Evolutionary conservation across 495 filamentous ascomycete genomes (phyloP).

Genomic region (Evernia prunastri): DNA sequence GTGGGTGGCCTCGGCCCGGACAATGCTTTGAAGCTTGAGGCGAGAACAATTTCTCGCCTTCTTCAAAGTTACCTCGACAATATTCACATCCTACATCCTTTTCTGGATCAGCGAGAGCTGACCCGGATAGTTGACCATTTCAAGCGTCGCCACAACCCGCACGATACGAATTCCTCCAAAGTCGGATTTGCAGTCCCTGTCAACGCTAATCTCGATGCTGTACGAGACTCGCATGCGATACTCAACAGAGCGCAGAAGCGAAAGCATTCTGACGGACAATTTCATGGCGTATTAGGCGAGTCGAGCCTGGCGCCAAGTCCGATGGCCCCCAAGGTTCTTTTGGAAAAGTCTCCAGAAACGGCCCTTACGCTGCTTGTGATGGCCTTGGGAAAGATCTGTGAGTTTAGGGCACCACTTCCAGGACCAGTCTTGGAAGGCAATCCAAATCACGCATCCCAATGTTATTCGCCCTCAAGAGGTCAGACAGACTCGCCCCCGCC

Average conservation of each 20-base stretch:
- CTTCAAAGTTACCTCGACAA: conserved; percentile 66
- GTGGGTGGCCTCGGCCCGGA: conserved; percentile 51
- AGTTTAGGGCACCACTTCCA: conserved; percentile 52
- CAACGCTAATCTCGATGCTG: neutral
- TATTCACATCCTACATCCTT: conserved; percentile 86
- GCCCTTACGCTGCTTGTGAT: conserved; percentile 76
- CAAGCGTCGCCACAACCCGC: conserved; percentile 35
- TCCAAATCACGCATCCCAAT: conserved; percentile 1
- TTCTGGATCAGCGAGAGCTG: conserved; percentile 55
- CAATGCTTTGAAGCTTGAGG: conserved; percentile 59
- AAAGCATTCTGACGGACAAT: conserved; percentile 41
- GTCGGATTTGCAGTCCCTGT: conserved; percentile 23
- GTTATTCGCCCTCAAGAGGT: conserved; percentile 12
- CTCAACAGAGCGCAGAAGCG: conserved; percentile 43
- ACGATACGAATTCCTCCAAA: conserved; percentile 15
- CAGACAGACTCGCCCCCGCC: conserved; percentile 21
- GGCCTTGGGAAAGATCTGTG: conserved; percentile 78
- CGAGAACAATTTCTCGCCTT: conserved; percentile 54
- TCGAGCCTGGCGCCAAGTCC: conserved; percentile 27
- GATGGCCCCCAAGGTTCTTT: conserved; percentile 30
- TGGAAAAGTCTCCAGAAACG: conserved; percentile 57
- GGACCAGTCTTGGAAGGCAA: conserved; percentile 40
- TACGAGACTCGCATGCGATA: conserved; percentile 10
- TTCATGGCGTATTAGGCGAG: conserved; percentile 15
- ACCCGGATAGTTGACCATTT: conserved; percentile 48